phyloP scores from a whole-genome alignment of 139 green algal genomes.

The Mesotaenium endlicherianum region DNA sequence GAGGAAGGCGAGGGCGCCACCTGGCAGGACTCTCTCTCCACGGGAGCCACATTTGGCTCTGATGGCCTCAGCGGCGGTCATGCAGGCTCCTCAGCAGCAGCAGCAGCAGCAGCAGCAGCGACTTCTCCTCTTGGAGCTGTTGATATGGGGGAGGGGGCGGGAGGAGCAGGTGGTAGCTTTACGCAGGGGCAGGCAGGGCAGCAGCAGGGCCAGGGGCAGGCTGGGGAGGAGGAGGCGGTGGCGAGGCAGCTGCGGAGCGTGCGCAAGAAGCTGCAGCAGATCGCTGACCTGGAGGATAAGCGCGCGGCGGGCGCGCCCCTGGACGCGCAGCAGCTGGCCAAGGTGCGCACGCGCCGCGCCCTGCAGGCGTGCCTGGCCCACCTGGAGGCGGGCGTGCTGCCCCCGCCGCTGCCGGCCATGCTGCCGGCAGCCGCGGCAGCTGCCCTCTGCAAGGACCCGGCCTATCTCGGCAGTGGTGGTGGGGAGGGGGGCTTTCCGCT shows the following conservation, averaged over 20 bases:
- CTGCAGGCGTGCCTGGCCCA: constrained; percentile 58
- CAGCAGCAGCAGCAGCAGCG: not conserved
- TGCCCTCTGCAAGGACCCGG: too few species aligned
- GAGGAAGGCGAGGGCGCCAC: constrained; percentile 6
- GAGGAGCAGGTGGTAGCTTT: not conserved
- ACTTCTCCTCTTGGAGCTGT: not conserved
- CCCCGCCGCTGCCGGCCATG: not conserved
- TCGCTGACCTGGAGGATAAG: constrained; percentile 57
- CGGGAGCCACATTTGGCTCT: not conserved
- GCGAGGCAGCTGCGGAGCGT: constrained; percentile 61
- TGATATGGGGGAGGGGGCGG: not conserved
- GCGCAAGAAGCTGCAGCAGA: constrained; percentile 83
- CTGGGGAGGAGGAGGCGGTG: not conserved
- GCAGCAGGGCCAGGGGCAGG: too few species aligned
- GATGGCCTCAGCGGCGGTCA: not conserved
- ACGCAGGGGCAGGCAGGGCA: not conserved
- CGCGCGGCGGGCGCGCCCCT: constrained; percentile 44
- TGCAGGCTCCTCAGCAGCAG: too few species aligned
- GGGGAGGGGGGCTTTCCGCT: too few species aligned
- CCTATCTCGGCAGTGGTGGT: too few species aligned
- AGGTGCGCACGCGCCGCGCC: constrained; percentile 59
- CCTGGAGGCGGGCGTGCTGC: constrained; percentile 52
- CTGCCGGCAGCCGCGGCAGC: not conserved
- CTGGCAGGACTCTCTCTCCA: not conserved
- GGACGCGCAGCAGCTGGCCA: constrained; percentile 77